Base-by-base conservation (phyloP, 2,329 filamentous ascomycete genomes). In the Ophiostoma piceae region DNA sequence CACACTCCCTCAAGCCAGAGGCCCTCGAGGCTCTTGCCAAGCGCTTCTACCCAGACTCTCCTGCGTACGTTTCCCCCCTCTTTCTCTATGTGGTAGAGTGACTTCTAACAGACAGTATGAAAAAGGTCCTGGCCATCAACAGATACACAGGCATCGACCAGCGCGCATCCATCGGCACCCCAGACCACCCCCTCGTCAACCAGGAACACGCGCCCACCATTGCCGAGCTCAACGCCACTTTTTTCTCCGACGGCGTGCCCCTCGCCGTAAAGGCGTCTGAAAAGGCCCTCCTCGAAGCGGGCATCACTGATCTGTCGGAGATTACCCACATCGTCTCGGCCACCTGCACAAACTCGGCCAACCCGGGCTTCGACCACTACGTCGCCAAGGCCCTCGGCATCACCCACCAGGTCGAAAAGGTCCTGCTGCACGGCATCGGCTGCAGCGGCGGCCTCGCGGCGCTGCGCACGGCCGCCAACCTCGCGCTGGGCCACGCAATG, bases 311-410 rank as follows among this genome's bases (percentile, higher is more conserved):
- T 3, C 35, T 35, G 35, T 35, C 35, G 2, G 79, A 87, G 68
- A 87, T 91, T 72, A 91, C 88, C 2, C 88, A 91, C 74, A 81
- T 90, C 57, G 87, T 91, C 9, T 85, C 87, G 32, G 89, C 87
- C 0, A 90, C 88, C 5, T 90, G 88, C 76, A 91, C 88, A 9
- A 86, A 90, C 76, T 89, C 87, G 73, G 87, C 87, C 19, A 90
- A 90, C 75, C 88, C 88, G 0, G 88, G 88, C 1, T 90, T 87
- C 75, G 88, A 90, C 73, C 86, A 90, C 76, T 88, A 82, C 72
- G 85, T 90, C 32, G 84, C 84, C 68, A 87, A 85, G 74, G 79
- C 81, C 4, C 78, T 91, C 2, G 86, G 86, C 0, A 80, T 90
- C 39, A 79, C 80, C n/a, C 80, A 83, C 43, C 79, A 79, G n/a